Evolutionary conservation across 2,329 filamentous ascomycete genomes (phyloP).

Genomic region (Aspergillus fumigatus): DNA sequence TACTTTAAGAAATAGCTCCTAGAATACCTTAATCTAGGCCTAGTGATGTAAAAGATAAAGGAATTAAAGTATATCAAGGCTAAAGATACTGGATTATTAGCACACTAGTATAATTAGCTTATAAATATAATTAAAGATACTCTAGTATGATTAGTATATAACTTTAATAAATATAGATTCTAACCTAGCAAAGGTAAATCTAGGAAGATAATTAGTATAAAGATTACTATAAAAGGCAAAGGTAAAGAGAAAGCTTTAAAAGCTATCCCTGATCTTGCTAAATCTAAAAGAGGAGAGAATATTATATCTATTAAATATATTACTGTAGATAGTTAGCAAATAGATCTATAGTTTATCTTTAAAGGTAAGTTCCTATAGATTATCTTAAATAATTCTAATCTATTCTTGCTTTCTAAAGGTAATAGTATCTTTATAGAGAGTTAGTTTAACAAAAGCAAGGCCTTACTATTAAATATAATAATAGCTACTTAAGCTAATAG

Average conservation of each 20-base stretch:
- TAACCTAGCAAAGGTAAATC: not conserved
- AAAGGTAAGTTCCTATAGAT: not conserved
- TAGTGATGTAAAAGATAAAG: not conserved
- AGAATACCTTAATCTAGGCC: not conserved
- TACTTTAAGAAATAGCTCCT: not conserved
- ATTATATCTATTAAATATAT: not conserved
- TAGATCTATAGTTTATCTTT: not conserved
- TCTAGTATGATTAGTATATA: not conserved
- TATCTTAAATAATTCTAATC: too few relatives aligned
- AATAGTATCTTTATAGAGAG: too few relatives aligned
- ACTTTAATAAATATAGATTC: not conserved
- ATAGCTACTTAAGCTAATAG: too few relatives aligned
- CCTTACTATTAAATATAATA: too few relatives aligned
- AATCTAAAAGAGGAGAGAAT: not conserved
- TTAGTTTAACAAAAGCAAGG: too few relatives aligned
- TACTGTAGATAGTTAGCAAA: not conserved
- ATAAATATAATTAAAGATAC: not conserved
- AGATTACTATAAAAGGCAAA: too few relatives aligned
- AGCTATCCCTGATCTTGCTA: not conserved
- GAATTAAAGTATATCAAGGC: not conserved
- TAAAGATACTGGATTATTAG: not conserved
- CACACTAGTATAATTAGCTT: not conserved
- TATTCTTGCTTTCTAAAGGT: too few relatives aligned
- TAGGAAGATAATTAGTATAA: not conserved
- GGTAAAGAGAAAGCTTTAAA: too few relatives aligned